Evolutionary conservation across 768 basidiomycete species (phyloP), one percentile per base, ranked within the genome.

Genomic region (Tulasnella calospora): DNA sequence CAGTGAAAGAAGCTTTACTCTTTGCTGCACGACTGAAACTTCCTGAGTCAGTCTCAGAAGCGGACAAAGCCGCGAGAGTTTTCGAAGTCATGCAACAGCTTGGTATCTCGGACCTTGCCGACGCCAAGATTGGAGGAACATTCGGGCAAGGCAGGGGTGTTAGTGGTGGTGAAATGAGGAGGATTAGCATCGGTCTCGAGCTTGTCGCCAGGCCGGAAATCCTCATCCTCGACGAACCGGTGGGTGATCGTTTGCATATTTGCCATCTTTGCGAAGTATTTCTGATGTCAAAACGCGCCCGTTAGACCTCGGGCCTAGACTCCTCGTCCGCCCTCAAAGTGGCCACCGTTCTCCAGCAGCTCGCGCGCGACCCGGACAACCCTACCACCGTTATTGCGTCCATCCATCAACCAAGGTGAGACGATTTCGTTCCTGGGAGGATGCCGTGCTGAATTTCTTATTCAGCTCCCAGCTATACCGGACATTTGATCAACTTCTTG

Each of bases 181-280:
- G 96, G 73, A 93, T 98, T 7, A 94, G 92, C 78, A 96, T 98
- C 79, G 96, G 95, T 7, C 85, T 96, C 47, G 96, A 97, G 85
- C 87, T 98, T 13, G 91, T 97, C 71, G 92, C 94, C 0, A 88
- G 88, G 55, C 96, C 96, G 0, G 94, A 95, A 82, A 87, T 98
- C 15, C 84, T 98, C 55, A 89, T 97, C 38, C 87, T 95, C 41
- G 96, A 98, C 81, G 96, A 98, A 82, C 96, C 96, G 0, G 86
- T 86, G 1, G 85, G 84, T 8, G 81, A 27, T 55, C 73, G 9
- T 70, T 30, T 47, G 36, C 21, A 36, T 61, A 9, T 27, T 44
- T 21, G 7, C 47, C 7, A n/a, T 47, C 38, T 19, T 61, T 67
- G 27, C 6, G 33, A 23, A 40, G 33, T 13, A 10, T 57, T 40